Conservation (phyloP, 2,329 filamentous ascomycete genomes). For the Sporothrix pseudoabietina region DNA sequence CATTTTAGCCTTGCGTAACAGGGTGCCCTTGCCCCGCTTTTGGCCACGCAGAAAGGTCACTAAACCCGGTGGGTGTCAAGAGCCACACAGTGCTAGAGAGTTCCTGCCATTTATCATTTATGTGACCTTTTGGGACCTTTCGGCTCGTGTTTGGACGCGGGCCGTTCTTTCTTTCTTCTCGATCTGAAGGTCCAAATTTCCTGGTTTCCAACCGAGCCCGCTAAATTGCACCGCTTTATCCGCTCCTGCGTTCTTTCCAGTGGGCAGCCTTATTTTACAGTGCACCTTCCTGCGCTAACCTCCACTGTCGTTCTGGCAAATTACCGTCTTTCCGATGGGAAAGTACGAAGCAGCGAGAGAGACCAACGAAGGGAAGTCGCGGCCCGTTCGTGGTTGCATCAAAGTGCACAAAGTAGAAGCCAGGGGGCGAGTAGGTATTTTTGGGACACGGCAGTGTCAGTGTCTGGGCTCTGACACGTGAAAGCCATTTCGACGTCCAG, state of each 20-base stretch:
- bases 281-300: neutral
- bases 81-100: constrained; percentile 5
- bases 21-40: constrained; percentile 11
- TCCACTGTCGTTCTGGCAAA: neutral
- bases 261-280: constrained; percentile 1
- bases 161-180: neutral
- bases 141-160: neutral
- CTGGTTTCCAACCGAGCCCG: neutral
- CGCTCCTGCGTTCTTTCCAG: neutral
- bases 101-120: neutral
- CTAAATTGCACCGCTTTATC: neutral
- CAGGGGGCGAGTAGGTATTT: neutral
- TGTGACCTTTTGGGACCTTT: neutral
- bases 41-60: constrained; percentile 18
- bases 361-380: neutral
- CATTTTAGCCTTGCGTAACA: constrained; percentile 26
- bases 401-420: neutral
- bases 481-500: constrained; percentile 24
- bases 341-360: too few relatives aligned
- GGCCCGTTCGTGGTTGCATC: constrained; percentile 12
- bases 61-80: constrained; percentile 8
- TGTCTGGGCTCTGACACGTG: constrained; percentile 27
- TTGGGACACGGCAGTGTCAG: neutral
- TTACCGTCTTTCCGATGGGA: constrained; percentile 10
- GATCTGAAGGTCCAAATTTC: neutral